Percentiles rank a stretch among this genome's conserved stretches.
Conservation (phyloP, 1,284 basidiomycete species). For the Pisolithus thermaeus region DNA sequence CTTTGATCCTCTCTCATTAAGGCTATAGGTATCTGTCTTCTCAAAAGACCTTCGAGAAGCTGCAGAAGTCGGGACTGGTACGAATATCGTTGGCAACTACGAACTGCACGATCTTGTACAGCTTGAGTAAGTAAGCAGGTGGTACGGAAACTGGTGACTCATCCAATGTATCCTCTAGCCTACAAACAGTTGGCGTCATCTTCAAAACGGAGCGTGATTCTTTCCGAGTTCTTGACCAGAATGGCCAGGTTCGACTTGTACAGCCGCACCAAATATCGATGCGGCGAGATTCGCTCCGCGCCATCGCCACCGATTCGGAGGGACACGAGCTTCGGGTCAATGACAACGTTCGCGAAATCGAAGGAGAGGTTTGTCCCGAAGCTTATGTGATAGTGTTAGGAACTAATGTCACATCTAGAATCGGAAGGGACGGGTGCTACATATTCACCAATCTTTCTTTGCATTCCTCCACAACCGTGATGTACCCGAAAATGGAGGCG, state of each 20-base stretch:
- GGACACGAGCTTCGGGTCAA: constrained; percentile 80
- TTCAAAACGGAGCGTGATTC: constrained; percentile 97
- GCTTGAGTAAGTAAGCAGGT: constrained; percentile 68
- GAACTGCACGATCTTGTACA: constrained; percentile 96
- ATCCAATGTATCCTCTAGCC: constrained; percentile 38
- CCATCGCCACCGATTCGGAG: constrained; percentile 87
- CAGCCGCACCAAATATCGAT: constrained; percentile 94
- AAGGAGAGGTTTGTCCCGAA: constrained; percentile 66
- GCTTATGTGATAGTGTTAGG: not conserved
- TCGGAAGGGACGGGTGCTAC: constrained; percentile 91
- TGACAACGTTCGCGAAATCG: constrained; percentile 92
- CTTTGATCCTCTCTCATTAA: not conserved
- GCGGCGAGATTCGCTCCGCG: constrained; percentile 75
- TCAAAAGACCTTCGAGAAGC: constrained; percentile 97
- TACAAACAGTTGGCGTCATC: constrained; percentile 93
- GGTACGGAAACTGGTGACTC: constrained; percentile 2
- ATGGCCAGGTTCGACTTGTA: constrained; percentile 84
- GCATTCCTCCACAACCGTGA: constrained; percentile 95
- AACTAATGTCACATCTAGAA: constrained; percentile 35
- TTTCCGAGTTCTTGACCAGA: constrained; percentile 94
- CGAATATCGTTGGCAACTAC: constrained; percentile 88
- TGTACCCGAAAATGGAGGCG: constrained; percentile 84
- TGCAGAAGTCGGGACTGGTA: constrained; percentile 88
- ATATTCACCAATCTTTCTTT: constrained; percentile 93
- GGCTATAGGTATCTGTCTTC: constrained; percentile 85